Evolutionary conservation across 768 basidiomycete genomes (phyloP).

Genomic region (Leccinum subgranulosum): DNA sequence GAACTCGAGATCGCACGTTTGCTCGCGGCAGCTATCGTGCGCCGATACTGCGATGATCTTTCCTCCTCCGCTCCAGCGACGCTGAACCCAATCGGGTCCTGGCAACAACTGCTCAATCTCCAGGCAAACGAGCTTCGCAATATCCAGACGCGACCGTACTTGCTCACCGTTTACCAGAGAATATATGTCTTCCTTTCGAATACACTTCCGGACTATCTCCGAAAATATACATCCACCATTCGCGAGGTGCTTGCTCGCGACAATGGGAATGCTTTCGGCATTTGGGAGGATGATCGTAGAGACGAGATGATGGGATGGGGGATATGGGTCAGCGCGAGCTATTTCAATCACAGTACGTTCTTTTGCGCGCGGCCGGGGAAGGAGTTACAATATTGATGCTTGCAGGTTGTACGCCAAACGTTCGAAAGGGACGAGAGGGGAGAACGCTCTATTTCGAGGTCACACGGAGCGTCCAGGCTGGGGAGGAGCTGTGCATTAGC

Average conservation of each 20-base stretch:
- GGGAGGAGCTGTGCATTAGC: constrained; percentile 58
- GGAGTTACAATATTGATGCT: neutral
- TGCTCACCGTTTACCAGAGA: constrained; percentile 50
- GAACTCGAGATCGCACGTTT: constrained; percentile 60
- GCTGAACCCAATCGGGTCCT: constrained; percentile 22
- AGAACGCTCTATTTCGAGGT: constrained; percentile 49
- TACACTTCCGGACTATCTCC: constrained; percentile 29
- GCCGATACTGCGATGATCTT: constrained; percentile 32
- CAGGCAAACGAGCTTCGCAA: constrained; percentile 57
- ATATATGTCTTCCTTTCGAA: constrained; percentile 53
- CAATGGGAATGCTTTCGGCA: constrained; percentile 65
- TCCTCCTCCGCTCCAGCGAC: constrained; percentile 8
- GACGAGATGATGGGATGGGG: constrained; percentile 66
- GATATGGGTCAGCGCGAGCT: constrained; percentile 57
- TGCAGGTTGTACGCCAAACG: constrained; percentile 52
- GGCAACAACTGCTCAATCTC: constrained; percentile 51
- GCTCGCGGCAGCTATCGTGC: constrained; percentile 49
- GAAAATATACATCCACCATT: constrained; percentile 40
- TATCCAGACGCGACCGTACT: constrained; percentile 44
- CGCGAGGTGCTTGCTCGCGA: constrained; percentile 58
- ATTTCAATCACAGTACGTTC: constrained; percentile 64
- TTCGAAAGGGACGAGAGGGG: constrained; percentile 44
- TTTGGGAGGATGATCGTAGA: constrained; percentile 54
- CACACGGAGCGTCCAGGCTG: constrained; percentile 38
- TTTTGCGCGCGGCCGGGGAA: neutral